Base-by-base conservation (phyloP, 441 rosid species). In the Syzygium syzygioides region DNA sequence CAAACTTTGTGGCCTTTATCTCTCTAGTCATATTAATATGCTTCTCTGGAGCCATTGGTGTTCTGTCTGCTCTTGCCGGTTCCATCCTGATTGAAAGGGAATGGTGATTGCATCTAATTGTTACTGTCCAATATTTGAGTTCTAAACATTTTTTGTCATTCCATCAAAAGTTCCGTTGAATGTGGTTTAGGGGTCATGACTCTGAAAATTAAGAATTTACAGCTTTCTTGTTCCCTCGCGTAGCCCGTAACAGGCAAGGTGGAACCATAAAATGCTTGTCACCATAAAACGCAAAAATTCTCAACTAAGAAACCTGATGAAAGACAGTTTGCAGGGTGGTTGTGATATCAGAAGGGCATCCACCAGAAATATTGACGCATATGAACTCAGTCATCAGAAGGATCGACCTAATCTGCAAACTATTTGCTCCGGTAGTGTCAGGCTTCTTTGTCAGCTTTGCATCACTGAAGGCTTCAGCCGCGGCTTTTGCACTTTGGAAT, bases 31-130 rank as follows among this genome's bases (percentile, higher is more conserved):
- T 79, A 71, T 64, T 96, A 88, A 94, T 94, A 50, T 94, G 94
- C 90, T 32, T 95, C 88, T 93, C 96, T 60, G 99, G 99, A 88
- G 96, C 98, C 76, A 64, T 94, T 55, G 96, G 96, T 15, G 94
- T 93, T 88, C 98, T 97, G 88, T 97, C 99, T 54, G 92, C 97
- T 56, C 96, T 97, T 89, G 98, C 94, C n/a, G 96, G 99, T 64
- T 95, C 98, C 90, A 93, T 96, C 89, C 66, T 96, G 87, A 92
- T 96, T 7, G 98, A 97, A 95, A 92, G 98, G 91, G 98, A 96
- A 91, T 97, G 98, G 98, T 96, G 94, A 91, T 57, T 86, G 14
- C 41, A 76, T 37, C 53, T 76, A 41, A 76, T 14, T 48, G 28
- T 41, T 23, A 23, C 1, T 76, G 83, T 41, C n/a, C 83, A 76